Base-by-base conservation (phyloP, 805 yeast species). In the Nakazawaea ambrosiae region DNA sequence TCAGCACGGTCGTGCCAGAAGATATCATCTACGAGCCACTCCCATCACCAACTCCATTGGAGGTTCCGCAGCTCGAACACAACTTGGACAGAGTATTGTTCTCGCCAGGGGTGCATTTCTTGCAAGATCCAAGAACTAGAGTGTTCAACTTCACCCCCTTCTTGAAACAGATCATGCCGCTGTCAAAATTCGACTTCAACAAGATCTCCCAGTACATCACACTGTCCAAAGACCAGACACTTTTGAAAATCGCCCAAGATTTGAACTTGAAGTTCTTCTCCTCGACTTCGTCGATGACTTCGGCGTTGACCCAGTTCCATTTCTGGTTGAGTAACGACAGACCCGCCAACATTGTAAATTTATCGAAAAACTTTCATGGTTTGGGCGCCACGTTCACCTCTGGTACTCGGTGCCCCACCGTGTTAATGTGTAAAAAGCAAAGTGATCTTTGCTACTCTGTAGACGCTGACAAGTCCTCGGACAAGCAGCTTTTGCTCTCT, bases 221-320 rank as follows among this genome's bases (percentile, higher is more conserved):
- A 0, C 78, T 95, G 0, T 73, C 84, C 3, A 73, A 73, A 49
- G 96, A 90, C 60, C 43, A 51, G 10, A 50, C 50, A 1, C 62
- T 90, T 33, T 49, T 71, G 1, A 37, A 62, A 4, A 54, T 81
- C 8, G 78, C 90, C 0, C 45, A 48, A 6, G 44, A 55, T 12
- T 20, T 51, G 6, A 47, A 50, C 14, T 29, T 63, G 48, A 53
- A 56, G 39, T 90, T 68, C 52, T 74, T 72, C 41, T 83, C 94
- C 2, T 87, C 96, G 1, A 88, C 97, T 0, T 83, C 95, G 15
- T 83, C 96, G 1, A 72, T 90, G 84, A 89, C 97, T 0, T 68
- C 79, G 1, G 59, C 79, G 1, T 65, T 90, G 31, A 66, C 78
- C 3, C 94, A 88, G 34, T 63, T 90, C 41, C 96, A 92, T 58